Percentiles rank a stretch among this genome's conserved stretches.
Evolutionary conservation across 208 protist species (phyloP).

Genomic region (Trypanosoma vivax): DNA sequence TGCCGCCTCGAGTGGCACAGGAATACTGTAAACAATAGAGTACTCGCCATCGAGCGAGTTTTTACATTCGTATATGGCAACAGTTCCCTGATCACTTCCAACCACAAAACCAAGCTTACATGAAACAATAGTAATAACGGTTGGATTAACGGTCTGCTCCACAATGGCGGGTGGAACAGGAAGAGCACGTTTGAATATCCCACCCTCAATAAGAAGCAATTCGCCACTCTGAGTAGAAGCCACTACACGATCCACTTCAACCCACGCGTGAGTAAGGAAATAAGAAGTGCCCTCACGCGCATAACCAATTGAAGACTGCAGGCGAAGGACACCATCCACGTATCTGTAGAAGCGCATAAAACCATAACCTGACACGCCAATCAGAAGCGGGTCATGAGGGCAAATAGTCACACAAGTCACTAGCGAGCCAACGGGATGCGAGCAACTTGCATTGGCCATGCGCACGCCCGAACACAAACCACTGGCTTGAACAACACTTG

Average conservation of each 20-base stretch:
- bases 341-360: constrained; percentile 90
- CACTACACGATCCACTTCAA: constrained; percentile 74
- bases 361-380: constrained; percentile 88
- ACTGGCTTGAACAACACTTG: background rate
- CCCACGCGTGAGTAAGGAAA: constrained; percentile 90
- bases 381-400: constrained; percentile 74
- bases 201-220: constrained; percentile 77
- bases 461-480: background rate
- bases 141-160: constrained; percentile 11
- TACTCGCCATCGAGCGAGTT: constrained; percentile 1
- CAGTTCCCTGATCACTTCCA: constrained; percentile 53
- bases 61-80: constrained; percentile 60
- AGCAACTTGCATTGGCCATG: background rate
- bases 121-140: constrained; percentile 39
- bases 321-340: constrained; percentile 82
- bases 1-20: constrained; percentile 7
- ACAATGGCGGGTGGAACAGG: constrained; percentile 21
- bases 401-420: constrained; percentile 79
- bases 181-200: constrained; percentile 44
- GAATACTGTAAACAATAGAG: constrained; percentile 16
- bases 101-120: constrained; percentile 63
- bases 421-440: constrained; percentile 12
- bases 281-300: constrained; percentile 51
- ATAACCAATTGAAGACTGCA: constrained; percentile 40
- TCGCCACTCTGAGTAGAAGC: constrained; percentile 77